These are phyloP conservation scores for Fagopyrum esculentum DNA, from an alignment of 148 eudicot species.

Conservation along the genomic window DNA sequence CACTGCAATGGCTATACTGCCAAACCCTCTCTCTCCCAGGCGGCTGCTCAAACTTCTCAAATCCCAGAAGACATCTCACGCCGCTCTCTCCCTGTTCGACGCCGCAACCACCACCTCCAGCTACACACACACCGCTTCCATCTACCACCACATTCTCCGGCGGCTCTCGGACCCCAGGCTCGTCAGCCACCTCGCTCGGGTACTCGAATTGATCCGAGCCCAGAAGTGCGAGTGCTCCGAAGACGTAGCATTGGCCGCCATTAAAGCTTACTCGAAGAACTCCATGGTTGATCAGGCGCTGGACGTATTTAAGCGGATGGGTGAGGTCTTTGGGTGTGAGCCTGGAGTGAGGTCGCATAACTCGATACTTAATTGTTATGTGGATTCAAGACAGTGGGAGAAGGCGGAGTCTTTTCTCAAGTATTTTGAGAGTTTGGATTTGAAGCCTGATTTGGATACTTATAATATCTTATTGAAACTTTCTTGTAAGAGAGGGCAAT, in stretches of 20 bases:
- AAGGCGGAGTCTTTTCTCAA: constrained; percentile 53
- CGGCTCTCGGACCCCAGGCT: constrained; percentile 36
- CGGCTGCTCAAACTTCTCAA: constrained; percentile 50
- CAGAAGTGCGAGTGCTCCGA: constrained; percentile 48
- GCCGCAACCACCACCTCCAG: constrained; percentile 29
- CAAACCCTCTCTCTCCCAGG: constrained; percentile 38
- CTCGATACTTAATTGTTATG: constrained; percentile 57
- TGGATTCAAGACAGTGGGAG: constrained; percentile 33
- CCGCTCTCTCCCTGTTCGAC: constrained; percentile 61
- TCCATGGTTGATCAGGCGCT: constrained; percentile 50
- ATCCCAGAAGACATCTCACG: constrained; percentile 36
- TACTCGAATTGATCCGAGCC: constrained; percentile 39
- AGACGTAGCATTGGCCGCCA: constrained; percentile 49
- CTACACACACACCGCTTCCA: constrained; percentile 33
- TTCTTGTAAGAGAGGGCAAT: constrained; percentile 43
- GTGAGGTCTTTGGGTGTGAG: constrained; percentile 54
- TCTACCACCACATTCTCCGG: constrained; percentile 72
- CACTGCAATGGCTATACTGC: constrained; percentile 32
- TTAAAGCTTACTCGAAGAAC: constrained; percentile 46
- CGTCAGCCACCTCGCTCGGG: constrained; percentile 32
- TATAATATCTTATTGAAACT: constrained; percentile 67
- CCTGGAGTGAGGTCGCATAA: constrained; percentile 64
- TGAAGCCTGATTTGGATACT: constrained; percentile 51
- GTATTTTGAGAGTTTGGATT: constrained; percentile 34
- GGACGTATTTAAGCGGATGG: constrained; percentile 48